A percentile compares a stretch with the other conserved stretches of the same genome.
Evolutionary conservation across 306 rosid species (phyloP).

Genomic region (Acacia confusa): DNA sequence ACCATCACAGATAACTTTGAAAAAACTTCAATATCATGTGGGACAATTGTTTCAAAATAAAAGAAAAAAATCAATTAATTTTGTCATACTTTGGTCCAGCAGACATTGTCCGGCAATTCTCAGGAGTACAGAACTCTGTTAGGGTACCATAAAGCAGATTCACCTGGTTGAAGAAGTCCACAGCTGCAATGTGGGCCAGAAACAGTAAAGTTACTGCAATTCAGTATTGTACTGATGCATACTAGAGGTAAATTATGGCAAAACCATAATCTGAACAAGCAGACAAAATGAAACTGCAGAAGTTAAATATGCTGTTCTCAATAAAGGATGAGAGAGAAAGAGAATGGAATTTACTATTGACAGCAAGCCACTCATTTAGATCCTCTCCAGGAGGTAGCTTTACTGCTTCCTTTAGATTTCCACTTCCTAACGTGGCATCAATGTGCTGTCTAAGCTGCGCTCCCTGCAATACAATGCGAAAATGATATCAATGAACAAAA

Average conservation of each 20-base stretch:
- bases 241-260: conserved; percentile 6
- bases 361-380: conserved; percentile 99
- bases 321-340: conserved; percentile 36
- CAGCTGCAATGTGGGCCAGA: conserved; percentile 61
- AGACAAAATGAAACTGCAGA: conserved; percentile 19
- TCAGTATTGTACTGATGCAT: conserved; percentile 33
- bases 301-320: conserved; percentile 28
- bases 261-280: conserved; percentile 23
- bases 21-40: neutral
- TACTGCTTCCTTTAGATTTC: conserved; percentile 98
- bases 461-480: conserved; percentile 63
- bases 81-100: conserved; percentile 97
- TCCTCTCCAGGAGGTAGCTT: conserved; percentile 99
- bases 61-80: conserved; percentile 16
- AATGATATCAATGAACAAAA: conserved; percentile 20
- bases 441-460: conserved; percentile 98
- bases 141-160: conserved; percentile 97
- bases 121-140: conserved; percentile 95
- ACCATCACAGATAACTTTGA: neutral
- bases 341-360: conserved; percentile 68
- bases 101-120: conserved; percentile 98
- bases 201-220: conserved; percentile 32
- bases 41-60: neutral
- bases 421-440: conserved; percentile 98
- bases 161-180: conserved; percentile 99